phyloP scores from a whole-genome alignment of 2,329 filamentous ascomycete species.

The Lecanosticta acicola region DNA sequence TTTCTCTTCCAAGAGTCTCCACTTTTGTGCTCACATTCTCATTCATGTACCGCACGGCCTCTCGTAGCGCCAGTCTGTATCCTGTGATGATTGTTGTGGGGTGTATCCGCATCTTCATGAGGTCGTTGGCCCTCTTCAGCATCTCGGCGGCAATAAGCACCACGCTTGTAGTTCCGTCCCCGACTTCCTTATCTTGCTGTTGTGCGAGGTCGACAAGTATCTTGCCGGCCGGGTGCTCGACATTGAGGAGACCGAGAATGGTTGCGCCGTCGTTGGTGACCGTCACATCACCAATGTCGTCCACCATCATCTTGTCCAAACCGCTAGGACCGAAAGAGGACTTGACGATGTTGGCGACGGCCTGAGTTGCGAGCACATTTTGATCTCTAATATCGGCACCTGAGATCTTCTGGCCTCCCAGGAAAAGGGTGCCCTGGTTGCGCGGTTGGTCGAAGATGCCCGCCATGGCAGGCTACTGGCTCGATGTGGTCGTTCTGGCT shows the following conservation, averaged over 20 bases:
- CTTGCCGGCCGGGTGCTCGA: slow-evolving; percentile 97
- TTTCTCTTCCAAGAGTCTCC: slow-evolving; percentile 82
- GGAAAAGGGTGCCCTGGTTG: slow-evolving; percentile 88
- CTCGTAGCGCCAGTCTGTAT: slow-evolving; percentile 88
- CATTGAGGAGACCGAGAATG: slow-evolving; percentile 88
- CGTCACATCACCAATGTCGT: slow-evolving; percentile 98
- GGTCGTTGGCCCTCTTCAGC: slow-evolving; percentile 85
- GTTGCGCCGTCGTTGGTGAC: slow-evolving; percentile 98
- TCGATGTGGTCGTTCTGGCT: neutral
- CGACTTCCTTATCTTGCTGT: slow-evolving; percentile 98
- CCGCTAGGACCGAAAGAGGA: slow-evolving; percentile 96
- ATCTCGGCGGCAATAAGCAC: slow-evolving; percentile 96
- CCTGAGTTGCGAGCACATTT: slow-evolving; percentile 93
- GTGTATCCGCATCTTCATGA: slow-evolving; percentile 99
- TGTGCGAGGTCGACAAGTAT: slow-evolving; percentile 96
- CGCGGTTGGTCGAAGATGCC: slow-evolving; percentile 93
- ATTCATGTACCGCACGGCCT: slow-evolving; percentile 98
- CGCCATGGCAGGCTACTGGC: slow-evolving; percentile 57
- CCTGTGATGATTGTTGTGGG: slow-evolving; percentile 98
- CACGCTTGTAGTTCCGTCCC: slow-evolving; percentile 95
- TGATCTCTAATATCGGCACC: slow-evolving; percentile 95
- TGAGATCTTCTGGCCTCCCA: slow-evolving; percentile 95
- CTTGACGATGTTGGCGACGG: slow-evolving; percentile 98
- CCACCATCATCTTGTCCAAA: slow-evolving; percentile 99
- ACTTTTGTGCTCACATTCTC: slow-evolving; percentile 97